Evolutionary conservation across 768 basidiomycete genomes (phyloP), one percentile per base, ranked within the genome.

Genomic region (Lentinus tigrinus): DNA sequence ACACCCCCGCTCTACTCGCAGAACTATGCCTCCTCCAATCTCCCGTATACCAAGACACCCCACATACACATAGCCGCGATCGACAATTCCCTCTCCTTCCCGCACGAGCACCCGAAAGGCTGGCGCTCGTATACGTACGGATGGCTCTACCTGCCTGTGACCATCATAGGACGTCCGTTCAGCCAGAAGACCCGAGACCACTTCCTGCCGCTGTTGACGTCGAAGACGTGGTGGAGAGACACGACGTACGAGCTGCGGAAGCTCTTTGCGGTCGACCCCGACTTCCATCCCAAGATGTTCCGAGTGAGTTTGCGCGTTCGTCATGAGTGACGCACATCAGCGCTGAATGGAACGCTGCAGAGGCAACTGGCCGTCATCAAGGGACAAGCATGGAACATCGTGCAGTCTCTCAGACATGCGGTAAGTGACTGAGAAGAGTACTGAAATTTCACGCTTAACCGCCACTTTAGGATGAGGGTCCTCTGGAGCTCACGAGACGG

Each of bases 31-130:
- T 40, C 47, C 60, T 23, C 65, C 16, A 63, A 60, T 24, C 37
- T 60, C 17, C 64, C 69, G 23, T 89, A 85, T 66, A 82, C 77
- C 42, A 80, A 82, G 50, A 80, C 79, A 59, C 90, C 92, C 2
- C 93, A 95, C 68, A 85, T 95, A 42, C 93, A 94, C 67, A 90
- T 95, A 56, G 93, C 93, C 44, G 93, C 93, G 10, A 96, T 96
- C 60, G 94, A 95, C 68, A 95, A 95, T 71, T 94, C 91, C 0
- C 81, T 96, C 37, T 91, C 91, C 2, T 96, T 94, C 67, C 94
- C 94, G 24, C 91, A 95, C 63, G 88, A 93, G 66, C 93, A 95
- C 65, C 94, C 94, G 0, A 82, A 85, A 58, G 93, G 85, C 28
- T 85, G 83, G 84, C 65, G 78, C 38, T 86, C 86, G 13, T 95